Conservation (phyloP, 2,329 filamentous ascomycete genomes). For the Penicillium freii region DNA sequence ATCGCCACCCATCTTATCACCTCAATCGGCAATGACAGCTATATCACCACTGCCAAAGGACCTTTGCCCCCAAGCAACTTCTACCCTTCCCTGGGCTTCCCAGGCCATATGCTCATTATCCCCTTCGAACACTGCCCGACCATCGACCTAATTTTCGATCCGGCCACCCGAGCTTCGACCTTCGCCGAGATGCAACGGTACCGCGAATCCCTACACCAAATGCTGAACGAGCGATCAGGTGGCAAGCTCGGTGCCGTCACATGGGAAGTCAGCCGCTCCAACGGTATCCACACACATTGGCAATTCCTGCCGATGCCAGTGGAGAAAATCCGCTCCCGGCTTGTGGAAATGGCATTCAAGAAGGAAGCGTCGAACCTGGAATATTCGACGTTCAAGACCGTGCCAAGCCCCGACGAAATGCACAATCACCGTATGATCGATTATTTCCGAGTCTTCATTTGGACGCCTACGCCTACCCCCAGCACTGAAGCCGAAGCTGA, state of each 20-base stretch:
- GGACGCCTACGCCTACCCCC: conserved; percentile 51
- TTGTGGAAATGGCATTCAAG: conserved; percentile 85
- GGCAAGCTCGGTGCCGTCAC: conserved; percentile 75
- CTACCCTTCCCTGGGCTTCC: conserved; percentile 71
- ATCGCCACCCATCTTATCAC: conserved; percentile 84
- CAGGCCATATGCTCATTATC: conserved; percentile 86
- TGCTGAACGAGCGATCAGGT: conserved; percentile 56
- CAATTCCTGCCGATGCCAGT: conserved; percentile 78
- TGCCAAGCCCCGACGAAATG: conserved; percentile 40
- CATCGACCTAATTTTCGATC: conserved; percentile 63
- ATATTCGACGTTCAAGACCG: conserved; percentile 54
- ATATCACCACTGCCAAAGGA: conserved; percentile 89
- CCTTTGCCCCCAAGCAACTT: conserved; percentile 72
- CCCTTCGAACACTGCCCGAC: conserved; percentile 80
- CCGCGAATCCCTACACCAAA: conserved; percentile 70
- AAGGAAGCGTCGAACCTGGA: conserved; percentile 77
- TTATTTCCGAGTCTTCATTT: conserved; percentile 82
- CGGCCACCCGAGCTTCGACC: conserved; percentile 57
- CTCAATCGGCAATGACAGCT: conserved; percentile 81
- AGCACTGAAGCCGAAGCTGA: not conserved
- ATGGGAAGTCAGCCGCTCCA: conserved; percentile 83
- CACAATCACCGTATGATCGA: conserved; percentile 48
- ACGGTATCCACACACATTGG: conserved; percentile 89
- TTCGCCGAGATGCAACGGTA: conserved; percentile 82
- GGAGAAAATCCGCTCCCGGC: conserved; percentile 65